Evolutionary conservation across 202 grass and related monocot species (phyloP), one percentile per base, ranked within the genome.

Genomic region (Hordeum pubiflorum): DNA sequence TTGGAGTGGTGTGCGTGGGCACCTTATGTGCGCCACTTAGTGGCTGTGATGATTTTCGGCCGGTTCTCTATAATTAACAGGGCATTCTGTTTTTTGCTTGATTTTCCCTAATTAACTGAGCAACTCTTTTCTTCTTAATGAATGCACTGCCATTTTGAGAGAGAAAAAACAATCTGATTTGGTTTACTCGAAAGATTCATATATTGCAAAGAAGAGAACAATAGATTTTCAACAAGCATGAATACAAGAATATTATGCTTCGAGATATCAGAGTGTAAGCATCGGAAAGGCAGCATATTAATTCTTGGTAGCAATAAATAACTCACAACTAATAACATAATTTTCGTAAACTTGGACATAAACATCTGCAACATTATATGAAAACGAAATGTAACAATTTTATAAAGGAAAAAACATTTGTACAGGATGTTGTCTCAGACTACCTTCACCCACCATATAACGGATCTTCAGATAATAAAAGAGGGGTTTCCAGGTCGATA

Each of bases 381-480:
- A 1, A 52, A 18, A 72, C 27, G 1, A 65, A 5, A 3, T 58
- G 56, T 48, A 78, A 58, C 22, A 52, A 79, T 9, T 1, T 64
- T 62, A 87, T 31, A 65, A 86, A 17, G 13, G 14, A 15, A 33
- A 63, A 21, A 12, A 4, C 23, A 32, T 4, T 14, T 52, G n/a
- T 21, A 40, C 38, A 67, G 5, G 50, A 31, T 74, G 48, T 50
- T 55, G 54, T 74, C 8, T 5, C 70, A 81, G 48, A 58, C 55
- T 88, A 97, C 94, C 90, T 89, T 97, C 86, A 97, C 43, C 94
- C 90, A 5, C 88, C 88, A 46, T 89, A 86, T 0, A 97, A 92
- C 69, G 90, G 92, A 91, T 97, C 94, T 58, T 97, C 88, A 14
- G 86, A 87, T 22, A 97, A 80, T 31, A 97, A 81, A 79, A 94